Evolutionary conservation across 1,284 basidiomycete species (phyloP).

Genomic region (Agaricales sp.): DNA sequence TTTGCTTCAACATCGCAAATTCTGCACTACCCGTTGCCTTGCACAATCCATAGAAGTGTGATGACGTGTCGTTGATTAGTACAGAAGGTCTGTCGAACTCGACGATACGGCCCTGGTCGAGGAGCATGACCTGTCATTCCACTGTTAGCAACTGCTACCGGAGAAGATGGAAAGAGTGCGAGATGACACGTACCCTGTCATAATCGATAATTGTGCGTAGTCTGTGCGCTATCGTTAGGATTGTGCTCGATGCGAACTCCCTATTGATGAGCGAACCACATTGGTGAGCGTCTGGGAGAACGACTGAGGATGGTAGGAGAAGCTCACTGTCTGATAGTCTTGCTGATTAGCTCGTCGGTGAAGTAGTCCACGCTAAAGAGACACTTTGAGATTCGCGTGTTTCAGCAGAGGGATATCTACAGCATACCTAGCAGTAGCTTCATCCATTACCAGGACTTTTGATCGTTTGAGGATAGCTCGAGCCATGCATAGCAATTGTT

Average conservation of each 20-base stretch:
- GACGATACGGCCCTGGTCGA: slow-evolving; percentile 78
- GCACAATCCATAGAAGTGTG: slow-evolving; percentile 71
- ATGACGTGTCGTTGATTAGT: slow-evolving; percentile 54
- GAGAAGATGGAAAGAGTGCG: neutral
- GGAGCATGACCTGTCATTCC: slow-evolving; percentile 49
- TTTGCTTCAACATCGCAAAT: slow-evolving; percentile 61
- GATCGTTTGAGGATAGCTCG: slow-evolving; percentile 50
- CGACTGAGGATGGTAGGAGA: neutral
- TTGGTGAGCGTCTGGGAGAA: neutral
- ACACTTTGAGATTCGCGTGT: slow-evolving; percentile 32
- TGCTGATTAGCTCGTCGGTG: slow-evolving; percentile 64
- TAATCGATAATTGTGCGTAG: slow-evolving; percentile 63
- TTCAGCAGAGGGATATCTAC: slow-evolving; percentile 28
- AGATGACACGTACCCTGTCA: slow-evolving; percentile 35
- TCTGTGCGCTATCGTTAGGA: slow-evolving; percentile 65
- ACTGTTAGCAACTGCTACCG: slow-evolving; percentile 22
- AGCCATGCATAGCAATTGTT: slow-evolving; percentile 59
- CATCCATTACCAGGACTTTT: slow-evolving; percentile 51
- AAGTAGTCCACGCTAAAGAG: slow-evolving; percentile 60
- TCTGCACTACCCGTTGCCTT: slow-evolving; percentile 76
- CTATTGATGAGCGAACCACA: slow-evolving; percentile 19
- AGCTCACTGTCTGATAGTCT: slow-evolving; percentile 63
- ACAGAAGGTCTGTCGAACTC: slow-evolving; percentile 72
- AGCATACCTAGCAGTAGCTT: slow-evolving; percentile 70
- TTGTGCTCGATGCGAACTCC: slow-evolving; percentile 54